A percentile compares a stretch with the other conserved stretches of the same genome.
phyloP scores from a whole-genome alignment of 2,329 filamentous ascomycete genomes.

The Neofusicoccum sp. region DNA sequence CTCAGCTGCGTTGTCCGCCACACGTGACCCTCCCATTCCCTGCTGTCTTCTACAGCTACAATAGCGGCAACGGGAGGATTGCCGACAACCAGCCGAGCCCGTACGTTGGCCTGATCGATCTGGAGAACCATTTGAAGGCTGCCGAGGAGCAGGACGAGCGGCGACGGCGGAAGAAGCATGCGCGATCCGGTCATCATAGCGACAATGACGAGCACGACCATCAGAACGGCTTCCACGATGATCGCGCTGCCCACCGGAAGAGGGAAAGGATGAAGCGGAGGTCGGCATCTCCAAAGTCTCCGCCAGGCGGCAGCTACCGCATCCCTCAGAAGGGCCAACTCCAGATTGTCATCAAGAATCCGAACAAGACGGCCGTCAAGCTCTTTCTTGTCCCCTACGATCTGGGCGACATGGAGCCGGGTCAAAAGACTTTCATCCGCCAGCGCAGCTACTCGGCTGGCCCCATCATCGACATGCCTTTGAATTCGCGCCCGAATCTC shows the following conservation, averaged over 20 bases:
- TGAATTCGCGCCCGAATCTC: constrained; percentile 45
- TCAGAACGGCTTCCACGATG: constrained; percentile 9
- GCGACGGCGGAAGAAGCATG: constrained; percentile 40
- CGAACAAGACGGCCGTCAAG: constrained; percentile 97
- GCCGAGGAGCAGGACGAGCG: constrained; percentile 43
- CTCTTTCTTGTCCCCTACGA: constrained; percentile 93
- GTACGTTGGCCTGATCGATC: constrained; percentile 88
- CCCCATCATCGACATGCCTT: constrained; percentile 72
- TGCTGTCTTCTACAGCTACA: constrained; percentile 94
- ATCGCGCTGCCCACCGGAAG: constrained; percentile 34
- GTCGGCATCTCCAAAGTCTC: constrained; percentile 54
- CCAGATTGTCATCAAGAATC: constrained; percentile 97
- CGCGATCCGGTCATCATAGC: constrained; percentile 28
- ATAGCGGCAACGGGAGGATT: constrained; percentile 64
- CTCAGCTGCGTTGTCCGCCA: constrained; percentile 78
- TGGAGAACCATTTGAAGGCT: constrained; percentile 73
- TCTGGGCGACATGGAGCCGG: constrained; percentile 84
- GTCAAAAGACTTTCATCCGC: constrained; percentile 92
- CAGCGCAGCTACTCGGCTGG: constrained; percentile 86
- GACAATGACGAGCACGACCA: constrained; percentile 29
- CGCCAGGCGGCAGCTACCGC: constrained; percentile 85
- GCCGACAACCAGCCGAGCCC: constrained; percentile 86
- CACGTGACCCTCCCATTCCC: constrained; percentile 90
- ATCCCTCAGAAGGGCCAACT: constrained; percentile 92
- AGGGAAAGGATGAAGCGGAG: constrained; percentile 60